A percentile compares a stretch with the other conserved stretches of the same genome.
These are phyloP conservation scores for Agaricus bisporus DNA, from an alignment of 768 basidiomycete genomes.

Conservation along the genomic window DNA sequence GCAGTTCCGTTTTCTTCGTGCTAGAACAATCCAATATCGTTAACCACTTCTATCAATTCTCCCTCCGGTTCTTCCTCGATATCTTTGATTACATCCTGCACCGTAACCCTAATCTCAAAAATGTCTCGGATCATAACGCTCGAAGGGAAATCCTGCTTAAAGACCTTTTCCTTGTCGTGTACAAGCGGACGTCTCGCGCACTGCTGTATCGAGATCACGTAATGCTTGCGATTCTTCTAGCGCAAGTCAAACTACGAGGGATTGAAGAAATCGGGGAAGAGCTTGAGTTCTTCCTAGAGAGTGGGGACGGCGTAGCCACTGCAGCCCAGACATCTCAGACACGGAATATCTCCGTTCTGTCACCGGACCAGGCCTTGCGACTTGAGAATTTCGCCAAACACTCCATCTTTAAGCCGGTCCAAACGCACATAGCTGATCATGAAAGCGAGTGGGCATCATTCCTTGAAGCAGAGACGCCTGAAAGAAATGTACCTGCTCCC, in stretches of 20 bases:
- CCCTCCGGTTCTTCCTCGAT: conserved; percentile 94
- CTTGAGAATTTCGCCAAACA: conserved; percentile 69
- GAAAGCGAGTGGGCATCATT: conserved; percentile 69
- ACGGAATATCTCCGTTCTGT: conserved; percentile 42
- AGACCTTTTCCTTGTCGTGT: conserved; percentile 87
- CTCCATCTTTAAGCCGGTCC: conserved; percentile 72
- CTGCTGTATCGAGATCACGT: conserved; percentile 87
- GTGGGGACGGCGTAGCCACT: conserved; percentile 58
- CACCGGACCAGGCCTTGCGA: conserved; percentile 62
- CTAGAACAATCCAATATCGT: conserved; percentile 90
- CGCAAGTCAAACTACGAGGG: conserved; percentile 82
- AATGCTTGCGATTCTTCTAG: conserved; percentile 84
- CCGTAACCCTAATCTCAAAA: conserved; percentile 85
- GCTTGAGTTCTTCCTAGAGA: conserved; percentile 88
- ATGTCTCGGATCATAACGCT: conserved; percentile 61
- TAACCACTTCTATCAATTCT: conserved; percentile 99
- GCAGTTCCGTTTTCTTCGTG: conserved; percentile 95
- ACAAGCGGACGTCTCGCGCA: conserved; percentile 84
- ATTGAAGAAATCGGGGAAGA: conserved; percentile 78
- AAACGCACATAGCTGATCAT: conserved; percentile 51
- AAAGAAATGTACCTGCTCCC: conserved; percentile 62
- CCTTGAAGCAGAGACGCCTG: conserved; percentile 61
- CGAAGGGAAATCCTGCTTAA: conserved; percentile 78
- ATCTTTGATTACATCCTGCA: conserved; percentile 95
- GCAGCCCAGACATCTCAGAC: conserved; percentile 27